These are phyloP conservation scores for Raphanus raphanistrum DNA, from an alignment of 345 rosid genomes.

Conservation along the genomic window DNA sequence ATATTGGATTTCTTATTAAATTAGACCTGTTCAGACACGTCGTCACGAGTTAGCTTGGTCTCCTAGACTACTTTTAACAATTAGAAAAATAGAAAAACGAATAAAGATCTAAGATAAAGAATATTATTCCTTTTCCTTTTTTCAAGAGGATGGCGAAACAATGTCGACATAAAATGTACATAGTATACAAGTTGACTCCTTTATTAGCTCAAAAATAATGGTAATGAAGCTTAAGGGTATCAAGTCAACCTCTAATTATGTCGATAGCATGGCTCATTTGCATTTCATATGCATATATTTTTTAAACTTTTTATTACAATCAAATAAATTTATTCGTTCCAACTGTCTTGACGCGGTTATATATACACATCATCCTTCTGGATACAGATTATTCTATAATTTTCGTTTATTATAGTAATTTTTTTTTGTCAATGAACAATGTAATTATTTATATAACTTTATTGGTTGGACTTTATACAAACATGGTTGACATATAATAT, in stretches of 20 bases:
- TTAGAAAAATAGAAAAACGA: not conserved
- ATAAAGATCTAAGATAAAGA: conserved; percentile 19
- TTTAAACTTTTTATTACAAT: not conserved
- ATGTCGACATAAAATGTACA: conserved; percentile 43
- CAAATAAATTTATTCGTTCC: not conserved
- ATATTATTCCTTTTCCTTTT: not conserved
- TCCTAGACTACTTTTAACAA: not conserved
- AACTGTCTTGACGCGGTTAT: not conserved
- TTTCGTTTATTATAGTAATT: not conserved
- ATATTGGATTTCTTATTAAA: not conserved
- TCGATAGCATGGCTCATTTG: conserved; percentile 27
- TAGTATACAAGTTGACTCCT: conserved; percentile 20
- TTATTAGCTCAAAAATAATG: conserved; percentile 23
- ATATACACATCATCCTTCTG: conserved; percentile 12
- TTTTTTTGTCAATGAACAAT: not conserved
- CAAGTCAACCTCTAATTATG: conserved; percentile 35
- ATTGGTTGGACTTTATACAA: not conserved
- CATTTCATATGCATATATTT: not conserved
- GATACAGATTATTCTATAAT: not conserved
- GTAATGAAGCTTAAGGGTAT: conserved; percentile 16
- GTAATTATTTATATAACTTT: not conserved
- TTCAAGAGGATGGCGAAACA: conserved; percentile 28
- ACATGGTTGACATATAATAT: not conserved
- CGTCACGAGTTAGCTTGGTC: conserved; percentile 16
- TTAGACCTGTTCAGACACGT: conserved; percentile 24